A percentile compares a stretch with the other conserved stretches of the same genome.
phyloP scores from a whole-genome alignment of 73 alveolate species.

The Tetrahymena elliotti region DNA sequence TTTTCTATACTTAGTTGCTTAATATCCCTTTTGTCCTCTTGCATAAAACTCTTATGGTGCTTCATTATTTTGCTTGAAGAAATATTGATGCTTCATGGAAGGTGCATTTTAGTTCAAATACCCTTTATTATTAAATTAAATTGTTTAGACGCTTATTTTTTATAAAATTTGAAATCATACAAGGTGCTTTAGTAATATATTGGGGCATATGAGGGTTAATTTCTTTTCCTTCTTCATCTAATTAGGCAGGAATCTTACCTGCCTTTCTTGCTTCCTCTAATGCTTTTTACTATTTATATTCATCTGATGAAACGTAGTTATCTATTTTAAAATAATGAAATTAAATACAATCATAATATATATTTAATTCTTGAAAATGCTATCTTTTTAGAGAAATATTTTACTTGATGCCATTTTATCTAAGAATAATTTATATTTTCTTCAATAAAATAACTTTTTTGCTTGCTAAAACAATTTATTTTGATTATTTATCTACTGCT shows the following conservation, averaged over 20 bases:
- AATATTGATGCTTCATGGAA: constrained; percentile 71
- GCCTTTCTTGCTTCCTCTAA: not conserved
- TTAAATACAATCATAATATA: not conserved
- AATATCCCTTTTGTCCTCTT: constrained; percentile 60
- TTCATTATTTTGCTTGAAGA: constrained; percentile 49
- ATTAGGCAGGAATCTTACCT: not conserved
- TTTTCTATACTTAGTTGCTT: constrained; percentile 65
- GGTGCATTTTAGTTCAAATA: constrained; percentile 69
- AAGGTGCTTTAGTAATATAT: constrained; percentile 86
- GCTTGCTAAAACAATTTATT: no score
- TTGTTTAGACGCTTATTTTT: not conserved
- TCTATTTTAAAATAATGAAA: not conserved
- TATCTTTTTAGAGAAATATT: not conserved
- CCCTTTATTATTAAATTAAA: constrained; percentile 17
- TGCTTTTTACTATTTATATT: not conserved
- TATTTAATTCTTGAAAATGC: not conserved
- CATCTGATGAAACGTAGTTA: not conserved
- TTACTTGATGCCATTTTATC: not conserved
- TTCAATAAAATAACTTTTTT: not conserved
- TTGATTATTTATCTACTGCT: not conserved
- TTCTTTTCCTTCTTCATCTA: constrained; percentile 41
- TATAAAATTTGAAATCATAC: constrained; percentile 10
- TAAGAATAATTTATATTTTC: not conserved
- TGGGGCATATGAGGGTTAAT: constrained; percentile 87
- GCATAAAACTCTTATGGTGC: constrained; percentile 51